These are phyloP conservation scores for Salvia hispanica DNA, from an alignment of 257 asterid species.

Conservation along the genomic window DNA sequence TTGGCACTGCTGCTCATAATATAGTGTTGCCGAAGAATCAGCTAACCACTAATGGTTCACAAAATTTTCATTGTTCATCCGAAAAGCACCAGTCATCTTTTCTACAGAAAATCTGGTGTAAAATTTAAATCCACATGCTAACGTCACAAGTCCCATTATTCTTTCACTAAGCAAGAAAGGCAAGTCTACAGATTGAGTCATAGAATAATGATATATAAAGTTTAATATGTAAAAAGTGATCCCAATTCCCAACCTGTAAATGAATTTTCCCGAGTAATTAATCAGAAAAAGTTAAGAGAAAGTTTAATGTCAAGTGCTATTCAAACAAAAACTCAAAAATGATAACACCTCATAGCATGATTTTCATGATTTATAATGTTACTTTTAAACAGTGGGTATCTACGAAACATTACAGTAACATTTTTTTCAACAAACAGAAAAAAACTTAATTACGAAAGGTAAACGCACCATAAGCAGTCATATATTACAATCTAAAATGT, in stretches of 20 bases:
- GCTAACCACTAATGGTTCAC: neutral
- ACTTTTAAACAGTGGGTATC: neutral
- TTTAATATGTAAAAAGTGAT: neutral
- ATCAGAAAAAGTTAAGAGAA: neutral
- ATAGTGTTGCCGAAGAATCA: neutral
- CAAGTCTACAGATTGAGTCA: conserved; percentile 1
- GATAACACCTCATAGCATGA: neutral
- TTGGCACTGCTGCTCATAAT: conserved; percentile 5
- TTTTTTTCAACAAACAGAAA: neutral
- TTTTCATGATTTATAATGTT: neutral
- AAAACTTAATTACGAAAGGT: neutral
- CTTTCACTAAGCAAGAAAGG: conserved; percentile 19
- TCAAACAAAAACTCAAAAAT: neutral
- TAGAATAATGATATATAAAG: conserved; percentile 5
- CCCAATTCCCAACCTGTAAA: neutral
- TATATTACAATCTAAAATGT: neutral
- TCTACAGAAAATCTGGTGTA: conserved; percentile 4
- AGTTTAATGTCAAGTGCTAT: conserved; percentile 1
- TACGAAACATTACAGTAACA: neutral
- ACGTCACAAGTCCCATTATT: neutral
- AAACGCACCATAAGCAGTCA: conserved; percentile 9
- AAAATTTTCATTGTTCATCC: neutral
- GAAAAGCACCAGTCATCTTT: neutral
- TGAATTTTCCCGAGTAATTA: neutral
- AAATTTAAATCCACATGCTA: neutral